Base-by-base conservation (phyloP, 768 basidiomycete species). In the Roridomyces roridus region DNA sequence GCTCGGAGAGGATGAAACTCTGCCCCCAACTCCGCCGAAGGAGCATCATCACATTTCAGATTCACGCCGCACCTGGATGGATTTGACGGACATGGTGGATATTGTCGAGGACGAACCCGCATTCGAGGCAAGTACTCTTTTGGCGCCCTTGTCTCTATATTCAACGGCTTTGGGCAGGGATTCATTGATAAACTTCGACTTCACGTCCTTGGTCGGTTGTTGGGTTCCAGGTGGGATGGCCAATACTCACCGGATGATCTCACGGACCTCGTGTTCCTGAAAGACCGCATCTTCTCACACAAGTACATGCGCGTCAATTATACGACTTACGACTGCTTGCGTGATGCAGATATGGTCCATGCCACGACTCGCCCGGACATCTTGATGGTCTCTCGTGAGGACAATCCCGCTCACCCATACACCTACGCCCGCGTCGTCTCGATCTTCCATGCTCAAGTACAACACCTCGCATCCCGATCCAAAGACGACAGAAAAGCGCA, bases 321-420 rank as follows among this genome's bases (percentile, higher is more conserved):
- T 23, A 73, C 71, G 0, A 70, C 62, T 0, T 74, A 72, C 17
- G 71, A 78, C 59, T 41, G 73, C 18, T 66, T 15, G n/a, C 45
- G 45, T 2, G 45, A 54, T 36, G 11, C 39, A 21, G 52, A 54
- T 29, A 45, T 68, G 2, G 62, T 83, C 48, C 76, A 80, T 44
- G 66, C 72, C 4, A 44, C 54, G 2, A 70, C 67, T 0, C 72
- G 75, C 15, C 48, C 67, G 1, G 68, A 80, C 23, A 53, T 83
- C 11, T 76, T 72, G 60, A 48, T 72, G 7, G 61, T 46, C 0
- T 68, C 67, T 23, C 67, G 68, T 5, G 67, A 59, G 1, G 57
- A 57, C 3, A 17, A 23, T 17, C 17, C 28, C 5, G 25, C 45
- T 4, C 45, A 46, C 14, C 45, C 28, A 15, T 46, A 46, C n/a